Percentiles rank a stretch among this genome's conserved stretches.
Conservation (phyloP, 2,329 filamentous ascomycete genomes). For the Botryotinia calthae region DNA sequence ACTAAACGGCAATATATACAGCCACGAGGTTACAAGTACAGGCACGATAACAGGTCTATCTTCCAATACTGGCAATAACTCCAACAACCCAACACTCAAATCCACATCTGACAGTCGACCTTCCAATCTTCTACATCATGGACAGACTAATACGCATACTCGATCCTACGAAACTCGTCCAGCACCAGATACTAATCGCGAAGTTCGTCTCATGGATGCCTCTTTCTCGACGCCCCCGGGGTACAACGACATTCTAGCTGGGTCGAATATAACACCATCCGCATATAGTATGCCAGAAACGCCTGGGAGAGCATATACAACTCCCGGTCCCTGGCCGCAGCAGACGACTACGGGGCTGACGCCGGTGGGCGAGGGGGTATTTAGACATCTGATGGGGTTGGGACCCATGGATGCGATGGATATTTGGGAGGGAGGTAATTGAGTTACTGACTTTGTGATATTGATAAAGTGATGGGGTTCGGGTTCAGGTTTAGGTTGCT, state of each 20-base stretch:
- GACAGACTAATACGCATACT: slow-evolving; percentile 41
- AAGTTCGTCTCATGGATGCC: slow-evolving; percentile 34
- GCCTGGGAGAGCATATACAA: not conserved
- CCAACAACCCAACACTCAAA: slow-evolving; percentile 58
- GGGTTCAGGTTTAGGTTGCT: not conserved
- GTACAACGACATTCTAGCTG: slow-evolving; percentile 25
- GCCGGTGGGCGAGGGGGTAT: slow-evolving; percentile 55
- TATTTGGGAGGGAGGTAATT: slow-evolving; percentile 33
- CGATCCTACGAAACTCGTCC: slow-evolving; percentile 55
- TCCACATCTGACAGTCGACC: slow-evolving; percentile 48
- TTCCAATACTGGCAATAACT: slow-evolving; percentile 36
- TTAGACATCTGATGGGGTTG: slow-evolving; percentile 57
- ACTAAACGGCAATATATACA: slow-evolving; percentile 20
- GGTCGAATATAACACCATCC: slow-evolving; percentile 30
- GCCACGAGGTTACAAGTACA: slow-evolving; percentile 42
- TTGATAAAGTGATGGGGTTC: not conserved
- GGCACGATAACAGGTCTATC: slow-evolving; percentile 34
- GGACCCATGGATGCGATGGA: slow-evolving; percentile 53
- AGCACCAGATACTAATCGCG: slow-evolving; percentile 38
- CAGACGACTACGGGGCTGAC: slow-evolving; percentile 48
- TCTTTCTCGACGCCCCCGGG: slow-evolving; percentile 30
- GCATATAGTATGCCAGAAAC: slow-evolving; percentile 44
- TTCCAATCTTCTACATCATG: slow-evolving; percentile 26
- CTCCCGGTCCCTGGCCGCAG: slow-evolving; percentile 30
- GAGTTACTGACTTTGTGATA: not conserved